Percentiles rank a stretch among this genome's conserved stretches.
These are phyloP conservation scores for Raphanus raphanistrum DNA, from an alignment of 345 rosid genomes.

Conservation along the genomic window DNA sequence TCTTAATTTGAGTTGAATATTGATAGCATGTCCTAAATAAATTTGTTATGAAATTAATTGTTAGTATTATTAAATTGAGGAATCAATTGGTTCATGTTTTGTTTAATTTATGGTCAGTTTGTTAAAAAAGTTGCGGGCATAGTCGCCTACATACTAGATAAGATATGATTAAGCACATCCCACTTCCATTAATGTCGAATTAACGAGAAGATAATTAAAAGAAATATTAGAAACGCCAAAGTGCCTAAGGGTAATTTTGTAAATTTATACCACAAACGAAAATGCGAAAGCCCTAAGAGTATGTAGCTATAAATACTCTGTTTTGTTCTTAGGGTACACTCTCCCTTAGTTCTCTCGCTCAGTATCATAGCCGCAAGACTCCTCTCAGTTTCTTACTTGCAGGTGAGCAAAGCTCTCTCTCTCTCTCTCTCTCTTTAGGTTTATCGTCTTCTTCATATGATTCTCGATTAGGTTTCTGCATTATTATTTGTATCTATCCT, in stretches of 20 bases:
- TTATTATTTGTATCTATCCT: not conserved
- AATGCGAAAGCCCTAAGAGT: constrained; percentile 25
- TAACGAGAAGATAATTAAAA: no score
- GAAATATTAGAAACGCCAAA: not conserved
- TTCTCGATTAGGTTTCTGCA: not conserved
- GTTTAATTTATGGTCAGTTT: not conserved
- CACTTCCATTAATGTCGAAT: not conserved
- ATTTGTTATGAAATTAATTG: not conserved
- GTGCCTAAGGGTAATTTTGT: constrained; percentile 29
- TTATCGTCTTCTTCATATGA: not conserved
- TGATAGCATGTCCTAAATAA: not conserved
- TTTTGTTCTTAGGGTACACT: not conserved
- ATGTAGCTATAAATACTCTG: constrained; percentile 20
- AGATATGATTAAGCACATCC: not conserved
- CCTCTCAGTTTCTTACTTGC: constrained; percentile 27
- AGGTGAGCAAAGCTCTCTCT: not conserved
- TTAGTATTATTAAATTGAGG: not conserved
- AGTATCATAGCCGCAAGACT: constrained; percentile 27
- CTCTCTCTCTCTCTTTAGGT: not conserved
- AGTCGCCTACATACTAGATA: not conserved
- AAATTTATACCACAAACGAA: not conserved
- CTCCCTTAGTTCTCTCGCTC: not conserved
- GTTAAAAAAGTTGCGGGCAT: not conserved
- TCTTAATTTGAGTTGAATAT: not conserved
- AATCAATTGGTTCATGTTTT: not conserved